Evolutionary conservation across 441 rosid species (phyloP).

Genomic region (Croton laevigatus): DNA sequence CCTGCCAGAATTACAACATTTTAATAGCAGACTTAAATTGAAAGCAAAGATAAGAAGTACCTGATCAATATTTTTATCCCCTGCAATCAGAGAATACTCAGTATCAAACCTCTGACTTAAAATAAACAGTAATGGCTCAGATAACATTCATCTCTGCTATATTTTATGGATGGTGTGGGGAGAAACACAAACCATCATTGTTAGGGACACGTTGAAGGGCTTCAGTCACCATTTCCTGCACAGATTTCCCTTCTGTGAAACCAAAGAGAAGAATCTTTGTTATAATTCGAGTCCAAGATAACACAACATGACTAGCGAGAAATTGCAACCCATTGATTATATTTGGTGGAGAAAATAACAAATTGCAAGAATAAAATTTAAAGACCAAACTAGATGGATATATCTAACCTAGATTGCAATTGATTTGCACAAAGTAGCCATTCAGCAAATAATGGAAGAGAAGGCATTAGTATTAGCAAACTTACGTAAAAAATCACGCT

Average conservation of each 20-base stretch:
- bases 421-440: constrained; percentile 19
- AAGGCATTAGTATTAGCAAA: constrained; percentile 18
- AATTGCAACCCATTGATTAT: constrained; percentile 17
- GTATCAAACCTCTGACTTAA: constrained; percentile 24
- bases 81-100: constrained; percentile 49
- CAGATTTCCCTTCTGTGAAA: constrained; percentile 87
- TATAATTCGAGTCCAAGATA: constrained; percentile 10
- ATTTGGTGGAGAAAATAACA: constrained; percentile 7
- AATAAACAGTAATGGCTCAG: constrained; percentile 18
- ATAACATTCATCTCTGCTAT: constrained; percentile 18
- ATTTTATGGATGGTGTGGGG: constrained; percentile 6
- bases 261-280: constrained; percentile 27
- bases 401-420: constrained; percentile 6
- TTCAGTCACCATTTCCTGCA: constrained; percentile 94
- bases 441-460: constrained; percentile 15
- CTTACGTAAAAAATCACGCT: constrained; percentile 99
- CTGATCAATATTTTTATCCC: constrained; percentile 86
- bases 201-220: constrained; percentile 91
- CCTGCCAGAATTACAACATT: constrained; percentile 20
- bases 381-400: constrained; percentile 1
- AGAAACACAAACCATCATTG: constrained; percentile 58
- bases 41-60: constrained; percentile 40
- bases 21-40: constrained; percentile 17
- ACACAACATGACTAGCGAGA: constrained; percentile 18
- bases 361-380: not conserved